These are phyloP conservation scores for Agarophyton chilense DNA, from an alignment of 23 red algal species.

Conservation along the genomic window DNA sequence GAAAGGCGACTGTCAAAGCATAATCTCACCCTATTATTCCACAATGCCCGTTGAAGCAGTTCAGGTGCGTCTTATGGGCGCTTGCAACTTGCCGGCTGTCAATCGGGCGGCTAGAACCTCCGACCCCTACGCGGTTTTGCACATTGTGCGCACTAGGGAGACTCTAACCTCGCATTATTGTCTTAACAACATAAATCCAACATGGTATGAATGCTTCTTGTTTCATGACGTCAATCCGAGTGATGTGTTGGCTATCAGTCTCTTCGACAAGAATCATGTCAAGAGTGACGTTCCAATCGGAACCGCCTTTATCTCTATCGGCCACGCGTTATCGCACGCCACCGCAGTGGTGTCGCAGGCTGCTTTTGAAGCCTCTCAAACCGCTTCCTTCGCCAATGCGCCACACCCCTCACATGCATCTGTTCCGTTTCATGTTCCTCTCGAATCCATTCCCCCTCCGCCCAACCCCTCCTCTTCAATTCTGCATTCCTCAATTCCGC, in stretches of 20 bases:
- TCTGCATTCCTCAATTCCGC: not conserved
- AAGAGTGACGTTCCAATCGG: slow-evolving; percentile 35
- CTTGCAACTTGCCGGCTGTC: slow-evolving; percentile 33
- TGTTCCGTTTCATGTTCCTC: not conserved
- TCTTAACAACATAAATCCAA: slow-evolving; percentile 59
- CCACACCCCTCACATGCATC: not conserved
- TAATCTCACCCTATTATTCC: not conserved
- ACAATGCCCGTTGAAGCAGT: slow-evolving; percentile 8
- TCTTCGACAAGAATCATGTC: slow-evolving; percentile 43
- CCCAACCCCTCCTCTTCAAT: not conserved
- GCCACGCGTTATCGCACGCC: slow-evolving; percentile 38
- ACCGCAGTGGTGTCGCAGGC: slow-evolving; percentile 20
- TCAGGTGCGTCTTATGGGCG: slow-evolving; percentile 62
- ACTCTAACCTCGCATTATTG: slow-evolving; percentile 10
- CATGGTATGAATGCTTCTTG: slow-evolving; percentile 46
- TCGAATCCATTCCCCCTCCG: not conserved
- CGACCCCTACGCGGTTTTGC: slow-evolving; percentile 53
- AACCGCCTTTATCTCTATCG: slow-evolving; percentile 42
- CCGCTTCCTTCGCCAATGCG: not conserved
- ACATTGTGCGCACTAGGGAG: slow-evolving; percentile 35
- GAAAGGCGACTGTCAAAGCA: not conserved
- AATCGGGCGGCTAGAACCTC: slow-evolving; percentile 28
- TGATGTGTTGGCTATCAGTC: slow-evolving; percentile 44
- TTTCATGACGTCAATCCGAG: slow-evolving; percentile 30
- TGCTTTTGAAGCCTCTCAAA: not conserved